A percentile compares a stretch with the other conserved stretches of the same genome.
Conservation (phyloP, 2,329 filamentous ascomycete genomes). For the Clarireedia homoeocarpa region DNA sequence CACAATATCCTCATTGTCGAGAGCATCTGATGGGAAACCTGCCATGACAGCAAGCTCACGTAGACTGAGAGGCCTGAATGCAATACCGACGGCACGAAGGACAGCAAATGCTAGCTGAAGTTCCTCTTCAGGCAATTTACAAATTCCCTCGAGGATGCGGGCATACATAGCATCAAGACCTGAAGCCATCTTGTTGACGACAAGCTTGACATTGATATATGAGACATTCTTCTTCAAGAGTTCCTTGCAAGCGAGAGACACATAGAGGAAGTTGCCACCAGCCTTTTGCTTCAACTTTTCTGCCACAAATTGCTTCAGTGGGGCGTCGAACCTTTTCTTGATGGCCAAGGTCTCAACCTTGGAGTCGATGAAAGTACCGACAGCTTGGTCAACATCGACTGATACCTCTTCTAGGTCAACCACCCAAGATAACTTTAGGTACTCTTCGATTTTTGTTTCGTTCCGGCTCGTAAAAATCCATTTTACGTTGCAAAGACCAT, state of each 20-base stretch:
- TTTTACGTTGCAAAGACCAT: conserved; percentile 9
- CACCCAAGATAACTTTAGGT: conserved; percentile 4
- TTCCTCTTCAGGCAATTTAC: conserved; percentile 4
- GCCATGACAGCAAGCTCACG: conserved; percentile 9
- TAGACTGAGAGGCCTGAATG: conserved; percentile 8
- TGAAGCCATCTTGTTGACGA: conserved; percentile 1
- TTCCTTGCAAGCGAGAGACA: conserved; percentile 9
- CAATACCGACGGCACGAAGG: conserved; percentile 6
- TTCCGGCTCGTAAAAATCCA: conserved; percentile 10
- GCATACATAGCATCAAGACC: conserved; percentile 8
- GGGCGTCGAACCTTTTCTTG: conserved; percentile 7
- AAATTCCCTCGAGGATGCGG: conserved; percentile 3
- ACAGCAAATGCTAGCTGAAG: conserved; percentile 7
- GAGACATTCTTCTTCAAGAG: conserved; percentile 5
- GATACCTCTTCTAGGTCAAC: conserved; percentile 3
- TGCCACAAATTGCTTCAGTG: conserved; percentile 4
- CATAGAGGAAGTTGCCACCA: conserved; percentile 2
- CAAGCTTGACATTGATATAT: conserved; percentile 8
- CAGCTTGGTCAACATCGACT: background rate
- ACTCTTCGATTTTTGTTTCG: conserved; percentile 6
- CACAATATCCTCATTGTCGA: conserved; percentile 5
- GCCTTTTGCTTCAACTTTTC: conserved; percentile 4
- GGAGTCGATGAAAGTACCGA: conserved; percentile 2
- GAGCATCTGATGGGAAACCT: conserved; percentile 1
- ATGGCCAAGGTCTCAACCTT: conserved; percentile 1